Percentiles rank a stretch among this genome's conserved stretches.
Evolutionary conservation across 2,329 filamentous ascomycete species (phyloP).

Genomic region (Golovinomyces cichoracearum): DNA sequence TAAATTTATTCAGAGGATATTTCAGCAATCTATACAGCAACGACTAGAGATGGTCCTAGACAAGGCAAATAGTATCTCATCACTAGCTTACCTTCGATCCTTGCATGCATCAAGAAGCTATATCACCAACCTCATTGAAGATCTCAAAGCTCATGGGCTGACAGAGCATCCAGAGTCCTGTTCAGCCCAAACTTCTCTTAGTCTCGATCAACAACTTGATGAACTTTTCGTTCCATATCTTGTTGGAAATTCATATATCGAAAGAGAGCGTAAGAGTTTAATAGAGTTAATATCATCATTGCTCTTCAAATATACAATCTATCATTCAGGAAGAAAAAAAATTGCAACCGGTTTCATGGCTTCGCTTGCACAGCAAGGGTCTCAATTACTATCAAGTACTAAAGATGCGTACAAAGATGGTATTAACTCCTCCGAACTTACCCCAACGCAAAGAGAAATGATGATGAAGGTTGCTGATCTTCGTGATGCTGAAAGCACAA

Average conservation of each 20-base stretch:
- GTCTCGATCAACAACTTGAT: conserved; percentile 45
- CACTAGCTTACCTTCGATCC: conserved; percentile 69
- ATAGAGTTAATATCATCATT: conserved; percentile 73
- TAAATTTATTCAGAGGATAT: conserved; percentile 83
- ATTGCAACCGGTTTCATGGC: conserved; percentile 78
- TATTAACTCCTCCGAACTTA: conserved; percentile 69
- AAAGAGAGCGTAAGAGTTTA: conserved; percentile 39
- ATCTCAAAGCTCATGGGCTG: conserved; percentile 76
- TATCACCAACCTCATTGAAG: conserved; percentile 67
- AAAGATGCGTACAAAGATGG: conserved; percentile 78
- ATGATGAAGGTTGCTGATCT: conserved; percentile 73
- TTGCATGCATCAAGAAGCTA: conserved; percentile 77
- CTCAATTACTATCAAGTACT: conserved; percentile 63
- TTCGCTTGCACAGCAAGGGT: conserved; percentile 68
- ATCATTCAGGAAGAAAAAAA: conserved; percentile 70
- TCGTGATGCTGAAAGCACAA: conserved; percentile 43
- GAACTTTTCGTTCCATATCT: conserved; percentile 51
- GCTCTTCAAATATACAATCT: conserved; percentile 91
- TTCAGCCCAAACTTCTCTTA: conserved; percentile 60
- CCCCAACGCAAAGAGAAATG: conserved; percentile 67
- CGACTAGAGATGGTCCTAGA: conserved; percentile 84
- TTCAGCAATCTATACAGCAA: conserved; percentile 95
- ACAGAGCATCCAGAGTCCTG: conserved; percentile 87
- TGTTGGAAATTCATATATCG: conserved; percentile 43
- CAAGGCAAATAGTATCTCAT: conserved; percentile 78